Conservation (phyloP, 2,329 filamentous ascomycete genomes). For the Tolypocladium capitatum region DNA sequence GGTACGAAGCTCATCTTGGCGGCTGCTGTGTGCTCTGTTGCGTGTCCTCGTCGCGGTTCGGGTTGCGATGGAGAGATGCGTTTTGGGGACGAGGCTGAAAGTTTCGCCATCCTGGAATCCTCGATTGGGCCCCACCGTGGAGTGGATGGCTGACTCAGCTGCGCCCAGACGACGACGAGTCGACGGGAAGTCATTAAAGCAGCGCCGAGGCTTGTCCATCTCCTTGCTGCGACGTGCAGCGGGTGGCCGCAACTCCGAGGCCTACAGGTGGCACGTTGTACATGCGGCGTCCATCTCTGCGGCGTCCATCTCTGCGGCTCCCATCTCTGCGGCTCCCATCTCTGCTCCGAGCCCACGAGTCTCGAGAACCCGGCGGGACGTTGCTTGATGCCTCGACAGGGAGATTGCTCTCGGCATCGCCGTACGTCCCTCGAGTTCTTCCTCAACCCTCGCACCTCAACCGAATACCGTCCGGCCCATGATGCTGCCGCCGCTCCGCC, state of each 20-base stretch:
- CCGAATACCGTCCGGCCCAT: too few species aligned
- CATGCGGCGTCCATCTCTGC: too few species aligned
- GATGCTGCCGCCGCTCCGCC: not conserved
- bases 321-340: not conserved
- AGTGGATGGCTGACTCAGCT: not conserved
- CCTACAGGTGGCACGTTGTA: not conserved
- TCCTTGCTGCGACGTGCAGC: not conserved
- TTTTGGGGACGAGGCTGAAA: not conserved
- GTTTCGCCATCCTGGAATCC: not conserved
- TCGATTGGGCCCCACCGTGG: not conserved
- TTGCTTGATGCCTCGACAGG: not conserved
- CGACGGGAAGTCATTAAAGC: too few species aligned
- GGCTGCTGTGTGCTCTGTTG: not conserved
- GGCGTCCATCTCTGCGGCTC: too few species aligned
- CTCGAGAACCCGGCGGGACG: not conserved
- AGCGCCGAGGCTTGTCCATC: not conserved
- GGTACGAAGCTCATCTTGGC: slow-evolving; percentile 55
- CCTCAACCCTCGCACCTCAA: too few species aligned
- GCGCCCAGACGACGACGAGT: too few species aligned
- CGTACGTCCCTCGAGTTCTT: not conserved
- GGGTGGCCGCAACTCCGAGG: not conserved
- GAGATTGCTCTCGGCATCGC: not conserved
- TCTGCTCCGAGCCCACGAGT: not conserved
- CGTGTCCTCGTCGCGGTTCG: not conserved
- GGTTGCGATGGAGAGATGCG: not conserved